Evolutionary conservation across 768 basidiomycete genomes (phyloP).

Genomic region (Myochromella boudieri): DNA sequence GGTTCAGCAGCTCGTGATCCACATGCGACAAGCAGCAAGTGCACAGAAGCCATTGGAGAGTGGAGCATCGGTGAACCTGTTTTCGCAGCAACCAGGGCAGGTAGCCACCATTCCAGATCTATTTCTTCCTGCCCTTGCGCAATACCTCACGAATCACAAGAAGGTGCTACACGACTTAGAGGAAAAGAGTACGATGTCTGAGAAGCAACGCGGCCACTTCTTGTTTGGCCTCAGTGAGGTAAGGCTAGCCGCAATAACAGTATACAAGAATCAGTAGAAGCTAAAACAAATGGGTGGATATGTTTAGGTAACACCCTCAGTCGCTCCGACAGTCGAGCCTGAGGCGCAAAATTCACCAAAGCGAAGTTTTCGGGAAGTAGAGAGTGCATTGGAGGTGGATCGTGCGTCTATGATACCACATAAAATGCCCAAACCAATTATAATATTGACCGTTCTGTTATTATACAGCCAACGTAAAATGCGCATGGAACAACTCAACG

Average conservation of each 20-base stretch:
- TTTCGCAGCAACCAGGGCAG: too few species aligned
- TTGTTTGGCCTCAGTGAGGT: neutral
- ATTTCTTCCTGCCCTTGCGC: conserved; percentile 9
- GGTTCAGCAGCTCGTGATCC: neutral
- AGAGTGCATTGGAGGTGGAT: too few species aligned
- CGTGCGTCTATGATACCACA: too few species aligned
- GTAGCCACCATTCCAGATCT: neutral
- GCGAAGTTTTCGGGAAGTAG: too few species aligned
- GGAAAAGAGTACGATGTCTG: neutral
- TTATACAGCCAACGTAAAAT: too few species aligned
- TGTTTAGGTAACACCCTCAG: neutral
- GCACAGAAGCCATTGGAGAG: neutral
- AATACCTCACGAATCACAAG: conserved; percentile 7
- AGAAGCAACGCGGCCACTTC: neutral
- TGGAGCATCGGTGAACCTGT: neutral
- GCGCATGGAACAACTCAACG: too few species aligned
- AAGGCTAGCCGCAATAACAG: neutral
- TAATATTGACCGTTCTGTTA: too few species aligned
- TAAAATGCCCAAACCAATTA: too few species aligned
- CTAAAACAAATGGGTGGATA: neutral
- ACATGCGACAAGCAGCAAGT: neutral
- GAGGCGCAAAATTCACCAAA: neutral
- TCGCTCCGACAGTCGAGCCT: neutral
- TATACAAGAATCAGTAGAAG: neutral
- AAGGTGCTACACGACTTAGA: neutral